phyloP scores from a whole-genome alignment of 345 rosid genomes.

The Salix udensis region DNA sequence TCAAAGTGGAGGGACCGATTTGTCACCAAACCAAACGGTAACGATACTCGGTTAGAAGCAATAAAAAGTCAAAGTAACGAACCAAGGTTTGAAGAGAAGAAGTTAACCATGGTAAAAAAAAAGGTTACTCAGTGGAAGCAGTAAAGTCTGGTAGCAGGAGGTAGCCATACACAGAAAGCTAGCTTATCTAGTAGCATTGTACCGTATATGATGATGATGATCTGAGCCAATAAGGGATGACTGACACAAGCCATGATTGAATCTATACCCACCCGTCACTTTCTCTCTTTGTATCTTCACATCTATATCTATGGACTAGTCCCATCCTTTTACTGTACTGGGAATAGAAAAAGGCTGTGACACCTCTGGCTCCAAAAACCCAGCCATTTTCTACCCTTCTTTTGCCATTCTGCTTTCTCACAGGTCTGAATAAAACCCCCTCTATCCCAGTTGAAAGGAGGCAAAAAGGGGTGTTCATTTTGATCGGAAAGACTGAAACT shows the following conservation, averaged over 20 bases:
- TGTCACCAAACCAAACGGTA: too few species aligned
- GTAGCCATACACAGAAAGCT: too few species aligned
- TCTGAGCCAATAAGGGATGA: slow-evolving; percentile 40
- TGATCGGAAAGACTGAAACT: neutral
- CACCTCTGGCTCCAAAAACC: slow-evolving; percentile 27
- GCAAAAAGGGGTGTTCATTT: neutral
- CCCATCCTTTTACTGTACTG: slow-evolving; percentile 46
- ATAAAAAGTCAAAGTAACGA: too few species aligned
- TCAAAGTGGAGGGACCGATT: too few species aligned
- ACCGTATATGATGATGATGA: neutral
- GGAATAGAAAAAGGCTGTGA: slow-evolving; percentile 34
- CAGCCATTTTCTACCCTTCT: slow-evolving; percentile 17
- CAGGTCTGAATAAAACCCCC: neutral
- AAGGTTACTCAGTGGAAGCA: too few species aligned
- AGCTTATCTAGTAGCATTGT: too few species aligned
- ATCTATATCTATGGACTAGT: slow-evolving; percentile 26
- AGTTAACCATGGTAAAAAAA: neutral
- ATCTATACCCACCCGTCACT: slow-evolving; percentile 49
- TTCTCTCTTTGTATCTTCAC: slow-evolving; percentile 23
- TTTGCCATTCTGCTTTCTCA: slow-evolving; percentile 26
- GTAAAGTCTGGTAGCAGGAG: neutral
- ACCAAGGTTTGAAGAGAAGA: neutral
- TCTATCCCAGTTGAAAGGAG: neutral
- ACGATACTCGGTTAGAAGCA: too few species aligned
- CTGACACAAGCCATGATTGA: slow-evolving; percentile 68